Evolutionary conservation across 257 asterid genomes (phyloP), one percentile per base, ranked within the genome.

Genomic region (Solanum rostratum): DNA sequence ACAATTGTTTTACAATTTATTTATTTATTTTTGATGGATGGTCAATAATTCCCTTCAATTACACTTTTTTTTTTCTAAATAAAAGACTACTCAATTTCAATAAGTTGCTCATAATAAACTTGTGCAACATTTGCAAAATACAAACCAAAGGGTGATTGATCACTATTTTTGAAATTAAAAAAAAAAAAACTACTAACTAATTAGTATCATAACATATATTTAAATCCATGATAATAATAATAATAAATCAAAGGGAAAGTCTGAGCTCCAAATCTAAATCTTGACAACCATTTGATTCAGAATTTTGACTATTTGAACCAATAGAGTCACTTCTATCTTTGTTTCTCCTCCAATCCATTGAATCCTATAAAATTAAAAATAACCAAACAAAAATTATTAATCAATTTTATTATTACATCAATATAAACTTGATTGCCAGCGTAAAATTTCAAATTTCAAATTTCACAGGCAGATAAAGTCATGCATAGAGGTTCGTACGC

Each of bases 181-280:
- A 14, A 13, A 50, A 50, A 9, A 30, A 68, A 68, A 30, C 63
- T 46, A 24, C 60, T 84, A 22, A 24, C 76, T 65, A 57, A 15
- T 29, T 65, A 62, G 55, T 41, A 46, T 65, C 41, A 55, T 74
- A 53, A 43, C 39, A 41, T 81, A 81, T 68, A 79, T 69, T 54
- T 54, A 43, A 70, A 60, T 46, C 83, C 85, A 74, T 82, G 6
- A 20, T 6, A 76, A 27, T 33, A 27, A 6, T 79, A 50, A 13
- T 52, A 46, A 18, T n/a, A 78, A 24, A 69, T 54, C 45, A 87
- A 78, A 86, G 87, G 52, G 88, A 89, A 39, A 90, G 89, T 89
- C 97, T 92, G 87, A 95, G 98, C 93, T 95, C 98, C 97, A 94
- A 93, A 91, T 95, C 98, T 87, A 94, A 85, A 15, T 95, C 98